Base-by-base conservation (phyloP, 2,329 filamentous ascomycete species). In the Dryadomyces quercus-mongolicae region DNA sequence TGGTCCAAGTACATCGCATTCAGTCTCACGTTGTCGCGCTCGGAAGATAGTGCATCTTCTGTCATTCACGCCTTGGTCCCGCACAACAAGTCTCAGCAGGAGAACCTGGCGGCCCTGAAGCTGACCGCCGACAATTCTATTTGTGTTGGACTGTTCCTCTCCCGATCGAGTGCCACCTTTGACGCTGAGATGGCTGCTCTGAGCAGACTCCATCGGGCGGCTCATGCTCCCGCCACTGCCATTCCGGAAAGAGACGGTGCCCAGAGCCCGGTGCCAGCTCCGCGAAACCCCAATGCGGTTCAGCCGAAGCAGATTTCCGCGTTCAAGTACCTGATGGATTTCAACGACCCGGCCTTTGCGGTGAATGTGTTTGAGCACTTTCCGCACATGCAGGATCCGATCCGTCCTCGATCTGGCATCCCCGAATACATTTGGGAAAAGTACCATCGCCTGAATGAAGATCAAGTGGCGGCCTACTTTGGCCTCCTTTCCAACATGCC, bases 391-490 rank as follows among this genome's bases (percentile, higher is more conserved):
- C 12, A n/a, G 6, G 22, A 59, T 1, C 59, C 61, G 1, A 42
- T 57, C 18, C 42, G 49, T 4, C 56, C 52, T 1, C 55, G 47
- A 1, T 51, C 53, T 0, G 43, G 25, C 0, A 55, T 64, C 8
- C 61, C 62, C 0, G 7, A 6, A 0, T 51, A 55, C 36, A 57
- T 64, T 3, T 13, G 58, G n/a, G 51, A 44, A 3, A 57, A 59
- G 36, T 70, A 68, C 54, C 52, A 54, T 1, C 59, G 62, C 0
- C 67, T 74, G 49, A 68, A 74, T 21, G 36, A 55, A 0, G 67
- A 74, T n/a, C 72, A 74, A 36, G 58, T 57, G 1, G 52, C 58
- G 0, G 71, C 71, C 0, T 71, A 72, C 38, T 31, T 63, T 0
- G 65, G 64, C 0, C 62, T 74, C 0, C 62, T 75, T 0, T 55